Conservation (phyloP, 352 stramenopile genomes). For the Phytophthora fragariaefolia region DNA sequence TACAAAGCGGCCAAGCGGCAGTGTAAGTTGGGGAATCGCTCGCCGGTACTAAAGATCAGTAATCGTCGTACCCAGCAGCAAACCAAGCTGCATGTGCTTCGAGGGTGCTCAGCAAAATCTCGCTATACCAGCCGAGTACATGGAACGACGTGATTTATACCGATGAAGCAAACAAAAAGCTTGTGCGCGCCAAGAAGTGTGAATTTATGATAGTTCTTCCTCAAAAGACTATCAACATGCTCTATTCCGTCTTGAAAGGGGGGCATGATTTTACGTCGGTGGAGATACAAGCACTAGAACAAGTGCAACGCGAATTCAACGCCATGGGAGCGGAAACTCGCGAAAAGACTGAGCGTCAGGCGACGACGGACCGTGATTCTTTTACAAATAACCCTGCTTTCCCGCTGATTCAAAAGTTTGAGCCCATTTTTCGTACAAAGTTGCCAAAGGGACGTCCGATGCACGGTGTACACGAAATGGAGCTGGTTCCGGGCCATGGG, state of each 20-base stretch:
- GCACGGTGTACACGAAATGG: too few species aligned
- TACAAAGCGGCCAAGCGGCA: conserved; percentile 2
- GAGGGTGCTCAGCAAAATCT: background rate
- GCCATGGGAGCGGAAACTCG: background rate
- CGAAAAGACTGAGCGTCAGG: conserved; percentile 1
- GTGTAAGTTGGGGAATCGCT: background rate
- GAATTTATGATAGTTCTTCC: conserved; percentile 9
- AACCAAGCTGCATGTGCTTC: conserved; percentile 3
- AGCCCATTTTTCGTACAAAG: too few species aligned
- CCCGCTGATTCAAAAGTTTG: too few species aligned
- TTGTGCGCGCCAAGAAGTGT: background rate
- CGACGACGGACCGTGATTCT: background rate
- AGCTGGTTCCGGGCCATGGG: too few species aligned
- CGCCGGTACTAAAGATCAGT: background rate
- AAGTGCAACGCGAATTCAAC: background rate
- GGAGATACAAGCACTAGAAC: background rate
- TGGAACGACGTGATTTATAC: background rate
- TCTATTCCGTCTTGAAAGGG: background rate
- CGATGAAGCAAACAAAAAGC: conserved; percentile 10
- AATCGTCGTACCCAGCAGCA: conserved; percentile 6
- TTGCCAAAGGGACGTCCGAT: too few species aligned
- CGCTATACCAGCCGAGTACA: background rate
- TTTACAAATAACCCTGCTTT: too few species aligned
- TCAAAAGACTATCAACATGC: conserved; percentile 3
- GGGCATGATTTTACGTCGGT: background rate